phyloP scores from a whole-genome alignment of 2,329 filamentous ascomycete species.

The Passalora sequoiae region DNA sequence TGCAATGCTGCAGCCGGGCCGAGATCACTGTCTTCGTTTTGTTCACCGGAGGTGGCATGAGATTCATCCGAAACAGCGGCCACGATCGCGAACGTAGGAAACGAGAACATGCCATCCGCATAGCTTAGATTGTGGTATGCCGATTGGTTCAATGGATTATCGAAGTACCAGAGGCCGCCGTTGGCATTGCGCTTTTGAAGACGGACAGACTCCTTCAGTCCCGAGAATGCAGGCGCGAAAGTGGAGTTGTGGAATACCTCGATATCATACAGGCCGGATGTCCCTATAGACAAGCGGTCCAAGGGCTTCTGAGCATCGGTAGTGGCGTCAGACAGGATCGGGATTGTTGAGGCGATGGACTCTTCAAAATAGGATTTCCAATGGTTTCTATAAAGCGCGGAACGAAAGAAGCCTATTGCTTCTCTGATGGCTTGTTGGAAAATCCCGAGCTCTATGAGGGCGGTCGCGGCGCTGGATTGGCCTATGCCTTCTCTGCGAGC shows the following conservation, averaged over 20 bases:
- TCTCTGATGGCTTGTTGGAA: conserved; percentile 33
- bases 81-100: conserved; percentile 41
- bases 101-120: conserved; percentile 51
- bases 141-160: conserved; percentile 20
- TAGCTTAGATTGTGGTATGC: conserved; percentile 51
- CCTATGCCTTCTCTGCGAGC: conserved; percentile 31
- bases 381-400: conserved; percentile 7
- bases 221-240: conserved; percentile 14
- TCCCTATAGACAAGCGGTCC: conserved; percentile 32
- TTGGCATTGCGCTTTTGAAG: conserved; percentile 30
- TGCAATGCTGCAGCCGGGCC: conserved; percentile 27
- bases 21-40: conserved; percentile 10
- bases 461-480: conserved; percentile 17
- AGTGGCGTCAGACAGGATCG: conserved; percentile 20
- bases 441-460: conserved; percentile 31
- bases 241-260: conserved; percentile 15
- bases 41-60: conserved; percentile 6
- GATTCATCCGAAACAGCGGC: no score
- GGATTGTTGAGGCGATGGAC: conserved; percentile 23
- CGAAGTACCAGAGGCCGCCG: conserved; percentile 35
- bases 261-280: conserved; percentile 25
- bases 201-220: conserved; percentile 27
- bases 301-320: conserved; percentile 25
- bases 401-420: conserved; percentile 18
- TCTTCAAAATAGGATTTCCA: conserved; percentile 16